Conservation (phyloP, 2,329 filamentous ascomycete genomes). For the Akanthomyces muscarius region DNA sequence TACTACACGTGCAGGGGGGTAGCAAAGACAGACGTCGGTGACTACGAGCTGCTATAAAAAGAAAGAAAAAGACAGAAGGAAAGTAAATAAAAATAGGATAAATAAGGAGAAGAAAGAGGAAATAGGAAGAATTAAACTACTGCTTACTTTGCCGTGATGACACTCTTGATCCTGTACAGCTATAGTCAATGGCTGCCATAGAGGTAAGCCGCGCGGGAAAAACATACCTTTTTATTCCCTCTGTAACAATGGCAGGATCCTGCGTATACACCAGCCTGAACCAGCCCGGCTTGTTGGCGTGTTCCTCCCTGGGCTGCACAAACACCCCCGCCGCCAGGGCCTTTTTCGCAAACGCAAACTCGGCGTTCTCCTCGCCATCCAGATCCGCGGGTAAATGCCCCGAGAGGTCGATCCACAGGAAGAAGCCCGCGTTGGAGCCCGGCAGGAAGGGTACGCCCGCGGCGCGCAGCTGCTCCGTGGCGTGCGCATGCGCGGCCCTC, state of each 20-base stretch:
- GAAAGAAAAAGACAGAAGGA: too few species aligned
- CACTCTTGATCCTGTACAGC: background rate
- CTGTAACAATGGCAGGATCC: constrained; percentile 30
- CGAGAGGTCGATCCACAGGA: constrained; percentile 51
- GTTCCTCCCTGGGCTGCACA: constrained; percentile 45
- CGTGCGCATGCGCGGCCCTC: constrained; percentile 36
- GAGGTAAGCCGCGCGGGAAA: background rate
- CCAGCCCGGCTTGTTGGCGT: constrained; percentile 45
- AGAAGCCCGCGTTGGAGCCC: constrained; percentile 53
- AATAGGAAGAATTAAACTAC: too few species aligned
- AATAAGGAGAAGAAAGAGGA: too few species aligned
- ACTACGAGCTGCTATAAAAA: too few species aligned
- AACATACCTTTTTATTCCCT: constrained; percentile 35
- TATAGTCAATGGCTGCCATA: background rate
- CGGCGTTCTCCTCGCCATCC: constrained; percentile 31
- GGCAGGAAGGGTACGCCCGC: constrained; percentile 41
- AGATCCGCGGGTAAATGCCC: constrained; percentile 34
- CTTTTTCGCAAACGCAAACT: constrained; percentile 41
- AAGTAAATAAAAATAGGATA: too few species aligned
- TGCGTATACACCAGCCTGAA: constrained; percentile 52
- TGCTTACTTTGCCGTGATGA: background rate
- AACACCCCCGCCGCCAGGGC: constrained; percentile 46
- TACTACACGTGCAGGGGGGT: background rate
- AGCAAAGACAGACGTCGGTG: too few species aligned
- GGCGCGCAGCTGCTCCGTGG: constrained; percentile 33